Conservation (phyloP, 192 early-diverging fungal species). For the Coemansia umbellata region DNA sequence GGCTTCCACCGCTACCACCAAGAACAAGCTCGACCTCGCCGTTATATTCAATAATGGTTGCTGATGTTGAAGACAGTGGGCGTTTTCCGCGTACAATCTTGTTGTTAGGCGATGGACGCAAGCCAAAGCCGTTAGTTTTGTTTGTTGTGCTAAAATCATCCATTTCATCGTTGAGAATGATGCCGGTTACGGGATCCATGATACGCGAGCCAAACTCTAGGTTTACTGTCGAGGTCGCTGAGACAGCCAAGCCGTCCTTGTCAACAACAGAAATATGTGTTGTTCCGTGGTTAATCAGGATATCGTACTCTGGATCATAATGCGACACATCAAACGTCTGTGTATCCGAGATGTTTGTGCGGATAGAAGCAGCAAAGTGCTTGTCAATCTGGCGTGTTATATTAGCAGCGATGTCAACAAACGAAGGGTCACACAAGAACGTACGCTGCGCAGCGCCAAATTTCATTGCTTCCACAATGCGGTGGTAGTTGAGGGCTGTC, state of each 20-base stretch:
- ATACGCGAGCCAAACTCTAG: conserved; percentile 84
- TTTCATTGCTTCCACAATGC: conserved; percentile 84
- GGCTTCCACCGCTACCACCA: conserved; percentile 86
- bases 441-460: conserved; percentile 80
- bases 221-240: conserved; percentile 87
- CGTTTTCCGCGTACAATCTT: conserved; percentile 75
- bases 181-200: conserved; percentile 79
- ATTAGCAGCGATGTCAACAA: conserved; percentile 41
- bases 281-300: conserved; percentile 81
- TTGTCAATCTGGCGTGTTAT: conserved; percentile 66
- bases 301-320: conserved; percentile 78
- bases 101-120: conserved; percentile 83
- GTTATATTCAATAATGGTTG: conserved; percentile 36
- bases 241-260: conserved; percentile 69
- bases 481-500: conserved; percentile 68
- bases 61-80: conserved; percentile 63
- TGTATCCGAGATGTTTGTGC: conserved; percentile 70
- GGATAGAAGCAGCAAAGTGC: conserved; percentile 59
- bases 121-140: conserved; percentile 68
- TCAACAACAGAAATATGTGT: conserved; percentile 85
- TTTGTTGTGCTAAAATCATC: conserved; percentile 88
- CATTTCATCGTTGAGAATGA: conserved; percentile 95
- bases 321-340: conserved; percentile 64
- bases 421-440: conserved; percentile 77
- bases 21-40: conserved; percentile 64